Base-by-base conservation (phyloP, 306 rosid genomes). In the Trifolium dubium region DNA sequence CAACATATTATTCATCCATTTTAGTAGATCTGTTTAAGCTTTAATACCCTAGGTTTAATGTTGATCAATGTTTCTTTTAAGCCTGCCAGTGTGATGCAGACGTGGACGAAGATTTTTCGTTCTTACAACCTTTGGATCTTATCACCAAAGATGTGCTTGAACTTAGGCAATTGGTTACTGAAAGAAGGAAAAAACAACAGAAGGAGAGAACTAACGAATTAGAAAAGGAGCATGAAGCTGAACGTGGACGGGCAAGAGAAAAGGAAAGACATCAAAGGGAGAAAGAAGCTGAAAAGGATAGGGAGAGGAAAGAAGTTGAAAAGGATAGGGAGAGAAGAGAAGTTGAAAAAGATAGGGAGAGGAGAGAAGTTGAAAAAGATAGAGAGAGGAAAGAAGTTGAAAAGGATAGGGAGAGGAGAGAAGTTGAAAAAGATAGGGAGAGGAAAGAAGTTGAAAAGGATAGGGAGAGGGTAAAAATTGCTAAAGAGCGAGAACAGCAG, bases 81-180 rank as follows among this genome's bases (percentile, higher is more conserved):
- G 88, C 90, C 85, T 87, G 85, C 85, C 97, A 94, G 99, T 87
- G 88, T 87, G 99, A 94, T 63, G 78, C 88, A 68, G 99, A 89
- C 56, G 53, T 87, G 84, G 99, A 91, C 49, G 99, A 94, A 78
- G 97, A 94, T 89, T 94, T 94, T 85, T 91, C 97, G 8, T 88
- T 94, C 82, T 71, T 84, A 83, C 89, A 89, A 79, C 97, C 99
- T 72, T 66, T 92, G 79, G 99, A 94, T 84, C 94, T 94, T 65
- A 91, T 94, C 80, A 92, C 97, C 28, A 94, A 91, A 82, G 92
- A 87, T 87, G 92, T 92, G 64, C 70, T 83, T 72, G 91, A 94
- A 81, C 86, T 94, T 49, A 76, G 92, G 78, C 90, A 88, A 87
- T 79, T 92, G 81, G 80, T 94, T 28, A 89, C 73, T 77, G 97